A percentile compares a stretch with the other conserved stretches of the same genome.
These are phyloP conservation scores for Sugiyamaella xylanicola DNA, from an alignment of 1,139 yeast species.

Conservation along the genomic window DNA sequence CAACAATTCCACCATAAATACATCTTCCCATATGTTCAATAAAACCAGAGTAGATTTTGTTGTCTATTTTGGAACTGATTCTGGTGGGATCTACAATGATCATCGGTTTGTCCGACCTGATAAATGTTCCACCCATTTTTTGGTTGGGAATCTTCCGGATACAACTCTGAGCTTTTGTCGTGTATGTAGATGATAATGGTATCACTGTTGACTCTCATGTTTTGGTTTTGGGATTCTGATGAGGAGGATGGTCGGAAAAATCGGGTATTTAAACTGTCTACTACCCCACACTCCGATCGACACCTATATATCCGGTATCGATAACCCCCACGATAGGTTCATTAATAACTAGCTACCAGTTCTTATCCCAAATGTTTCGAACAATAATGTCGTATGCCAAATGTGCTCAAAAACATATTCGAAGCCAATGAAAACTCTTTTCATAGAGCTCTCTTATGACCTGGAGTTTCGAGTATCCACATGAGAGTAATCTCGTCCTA, in stretches of 20 bases:
- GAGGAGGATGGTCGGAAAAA: neutral
- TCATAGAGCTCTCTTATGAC: too few species aligned
- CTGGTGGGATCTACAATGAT: conserved; percentile 35
- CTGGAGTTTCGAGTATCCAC: too few species aligned
- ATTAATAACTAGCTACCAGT: too few species aligned
- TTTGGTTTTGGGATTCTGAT: too few species aligned
- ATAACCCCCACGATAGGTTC: neutral
- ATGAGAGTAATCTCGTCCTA: too few species aligned
- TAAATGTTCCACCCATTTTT: conserved; percentile 4
- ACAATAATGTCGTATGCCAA: too few species aligned
- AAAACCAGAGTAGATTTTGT: conserved; percentile 42
- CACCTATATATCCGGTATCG: neutral
- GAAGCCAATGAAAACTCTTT: too few species aligned
- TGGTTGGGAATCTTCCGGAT: neutral
- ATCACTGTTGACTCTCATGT: too few species aligned
- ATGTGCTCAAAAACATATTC: too few species aligned
- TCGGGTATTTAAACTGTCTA: neutral
- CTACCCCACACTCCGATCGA: too few species aligned
- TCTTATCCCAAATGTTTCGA: too few species aligned
- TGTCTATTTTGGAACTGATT: conserved; percentile 35
- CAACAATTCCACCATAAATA: conserved; percentile 45
- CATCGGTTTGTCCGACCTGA: conserved; percentile 1
- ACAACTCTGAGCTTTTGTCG: neutral
- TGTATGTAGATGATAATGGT: too few species aligned
- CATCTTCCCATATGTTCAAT: conserved; percentile 45